Evolutionary conservation across 176 grass and related monocot species (phyloP).

Genomic region (Ananas comosus): DNA sequence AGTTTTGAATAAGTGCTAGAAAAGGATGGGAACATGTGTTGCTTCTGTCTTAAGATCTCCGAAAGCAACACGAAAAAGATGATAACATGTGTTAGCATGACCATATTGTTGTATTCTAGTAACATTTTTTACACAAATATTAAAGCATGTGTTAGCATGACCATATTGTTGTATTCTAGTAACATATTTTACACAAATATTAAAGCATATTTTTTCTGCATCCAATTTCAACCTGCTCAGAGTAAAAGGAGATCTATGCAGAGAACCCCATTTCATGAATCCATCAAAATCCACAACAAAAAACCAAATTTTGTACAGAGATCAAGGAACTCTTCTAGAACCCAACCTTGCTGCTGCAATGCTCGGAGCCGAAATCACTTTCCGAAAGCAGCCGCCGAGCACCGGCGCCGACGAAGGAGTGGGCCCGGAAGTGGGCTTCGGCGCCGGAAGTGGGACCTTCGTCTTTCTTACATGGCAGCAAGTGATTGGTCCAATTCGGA

Average conservation of each 20-base stretch:
- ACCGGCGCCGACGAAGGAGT: slow-evolving; percentile 18
- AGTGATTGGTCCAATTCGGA: slow-evolving; percentile 41
- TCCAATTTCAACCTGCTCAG: too few relatives aligned
- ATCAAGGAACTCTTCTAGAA: background rate
- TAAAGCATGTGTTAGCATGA: background rate
- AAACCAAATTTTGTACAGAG: background rate
- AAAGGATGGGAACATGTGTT: background rate
- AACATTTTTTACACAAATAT: background rate
- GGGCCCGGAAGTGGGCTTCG: slow-evolving; percentile 25
- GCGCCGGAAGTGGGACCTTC: background rate
- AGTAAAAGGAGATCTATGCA: too few relatives aligned
- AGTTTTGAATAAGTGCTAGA: background rate
- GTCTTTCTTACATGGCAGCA: slow-evolving; percentile 53
- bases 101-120: background rate
- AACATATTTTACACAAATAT: background rate
- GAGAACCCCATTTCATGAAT: background rate
- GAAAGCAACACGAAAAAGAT: background rate
- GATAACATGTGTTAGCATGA: background rate
- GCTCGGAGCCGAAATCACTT: slow-evolving; percentile 2
- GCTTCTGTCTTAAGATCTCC: background rate
- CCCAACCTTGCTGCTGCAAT: slow-evolving; percentile 49
- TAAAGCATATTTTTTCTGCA: too few relatives aligned
- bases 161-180: background rate
- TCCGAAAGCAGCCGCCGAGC: slow-evolving; percentile 51
- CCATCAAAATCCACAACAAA: background rate